phyloP scores from a whole-genome alignment of 2,329 filamentous ascomycete genomes.

The Fonsecaea nubica region DNA sequence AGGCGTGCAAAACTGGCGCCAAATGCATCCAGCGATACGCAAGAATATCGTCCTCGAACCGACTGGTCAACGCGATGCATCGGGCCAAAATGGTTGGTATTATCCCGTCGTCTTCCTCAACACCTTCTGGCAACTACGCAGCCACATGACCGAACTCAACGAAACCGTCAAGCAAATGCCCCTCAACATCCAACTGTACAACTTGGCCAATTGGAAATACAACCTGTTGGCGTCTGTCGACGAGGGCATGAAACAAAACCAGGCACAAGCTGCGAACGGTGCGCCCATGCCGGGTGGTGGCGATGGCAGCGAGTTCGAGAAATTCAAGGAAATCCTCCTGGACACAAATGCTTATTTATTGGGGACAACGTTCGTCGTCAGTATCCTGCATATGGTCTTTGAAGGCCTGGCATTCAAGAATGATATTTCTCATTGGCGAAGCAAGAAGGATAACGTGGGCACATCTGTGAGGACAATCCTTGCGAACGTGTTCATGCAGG shows the following conservation, averaged over 20 bases:
- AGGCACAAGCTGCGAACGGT: conserved; percentile 77
- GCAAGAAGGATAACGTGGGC: conserved; percentile 99
- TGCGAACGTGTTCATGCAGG: conserved; percentile 97
- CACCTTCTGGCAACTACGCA: conserved; percentile 94
- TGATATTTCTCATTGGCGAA: conserved; percentile 96
- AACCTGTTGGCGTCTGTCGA: conserved; percentile 83
- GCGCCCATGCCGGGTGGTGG: conserved; percentile 74
- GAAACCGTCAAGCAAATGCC: conserved; percentile 83
- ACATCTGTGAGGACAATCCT: conserved; percentile 95
- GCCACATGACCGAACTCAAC: conserved; percentile 90
- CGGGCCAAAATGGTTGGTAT: conserved; percentile 92
- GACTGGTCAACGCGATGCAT: conserved; percentile 79
- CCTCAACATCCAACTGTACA: conserved; percentile 81
- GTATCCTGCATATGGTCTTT: conserved; percentile 89
- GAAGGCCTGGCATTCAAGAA: conserved; percentile 97
- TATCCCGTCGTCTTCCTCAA: conserved; percentile 89
- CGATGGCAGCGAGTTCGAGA: conserved; percentile 92
- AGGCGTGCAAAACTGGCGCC: conserved; percentile 70
- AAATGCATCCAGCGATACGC: conserved; percentile 74
- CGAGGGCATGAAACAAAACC: conserved; percentile 81
- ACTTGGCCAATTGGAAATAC: conserved; percentile 88
- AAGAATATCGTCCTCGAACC: conserved; percentile 81
- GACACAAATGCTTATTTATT: conserved; percentile 94
- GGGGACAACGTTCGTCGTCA: conserved; percentile 81
- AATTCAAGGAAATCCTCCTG: conserved; percentile 93